These are phyloP conservation scores for Arachis monticola DNA, from an alignment of 331 rosid genomes.

Conservation along the genomic window DNA sequence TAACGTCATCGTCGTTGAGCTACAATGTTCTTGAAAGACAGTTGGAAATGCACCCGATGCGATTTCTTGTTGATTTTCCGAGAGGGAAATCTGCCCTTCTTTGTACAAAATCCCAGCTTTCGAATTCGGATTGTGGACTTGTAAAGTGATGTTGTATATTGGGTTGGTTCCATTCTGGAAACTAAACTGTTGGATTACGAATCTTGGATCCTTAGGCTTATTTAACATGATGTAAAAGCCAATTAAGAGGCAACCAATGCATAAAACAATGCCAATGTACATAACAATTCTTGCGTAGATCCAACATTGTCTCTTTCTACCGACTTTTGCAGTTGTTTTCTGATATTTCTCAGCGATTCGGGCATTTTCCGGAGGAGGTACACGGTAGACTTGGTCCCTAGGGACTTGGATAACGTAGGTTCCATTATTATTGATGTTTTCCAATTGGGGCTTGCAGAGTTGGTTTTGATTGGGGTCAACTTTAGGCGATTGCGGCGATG, in stretches of 20 bases:
- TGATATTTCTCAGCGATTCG: constrained; percentile 38
- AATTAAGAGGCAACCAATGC: constrained; percentile 8
- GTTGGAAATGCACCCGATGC: constrained; percentile 42
- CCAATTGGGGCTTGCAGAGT: not conserved
- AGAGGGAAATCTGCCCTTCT: constrained; percentile 46
- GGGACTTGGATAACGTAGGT: constrained; percentile 23
- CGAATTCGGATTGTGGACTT: constrained; percentile 39
- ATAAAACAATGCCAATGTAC: not conserved
- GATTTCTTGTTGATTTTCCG: constrained; percentile 10
- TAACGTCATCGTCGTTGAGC: constrained; percentile 9
- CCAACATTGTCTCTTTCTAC: not conserved
- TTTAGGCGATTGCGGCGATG: not conserved
- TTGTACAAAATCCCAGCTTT: constrained; percentile 35
- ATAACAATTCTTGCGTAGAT: constrained; percentile 9
- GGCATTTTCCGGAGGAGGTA: not conserved
- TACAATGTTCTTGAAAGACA: constrained; percentile 27
- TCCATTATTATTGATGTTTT: not conserved
- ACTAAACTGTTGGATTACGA: constrained; percentile 30
- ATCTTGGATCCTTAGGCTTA: constrained; percentile 33
- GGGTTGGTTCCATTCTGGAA: constrained; percentile 14
- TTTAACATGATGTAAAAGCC: constrained; percentile 3
- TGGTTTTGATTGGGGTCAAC: not conserved
- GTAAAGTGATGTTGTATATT: constrained; percentile 29
- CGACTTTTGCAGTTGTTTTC: not conserved
- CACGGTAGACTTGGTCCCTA: constrained; percentile 4